phyloP scores from a whole-genome alignment of 345 rosid species.

The Reutealis trisperma region DNA sequence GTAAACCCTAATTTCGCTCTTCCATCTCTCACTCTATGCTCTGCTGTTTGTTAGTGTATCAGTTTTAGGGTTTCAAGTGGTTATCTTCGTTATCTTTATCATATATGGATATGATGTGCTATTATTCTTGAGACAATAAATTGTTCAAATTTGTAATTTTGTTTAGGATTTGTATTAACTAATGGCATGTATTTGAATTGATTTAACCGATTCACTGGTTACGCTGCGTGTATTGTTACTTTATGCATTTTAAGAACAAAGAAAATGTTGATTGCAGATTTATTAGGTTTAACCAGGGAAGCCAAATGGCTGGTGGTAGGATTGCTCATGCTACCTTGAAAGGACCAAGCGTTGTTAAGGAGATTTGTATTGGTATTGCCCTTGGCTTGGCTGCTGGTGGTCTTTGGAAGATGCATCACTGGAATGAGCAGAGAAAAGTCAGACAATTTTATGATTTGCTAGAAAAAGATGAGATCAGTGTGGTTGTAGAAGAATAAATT shows the following conservation, averaged over 20 bases:
- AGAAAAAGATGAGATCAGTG: conserved; percentile 91
- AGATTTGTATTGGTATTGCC: conserved; percentile 56
- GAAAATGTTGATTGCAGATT: conserved; percentile 20
- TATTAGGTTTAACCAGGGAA: conserved; percentile 13
- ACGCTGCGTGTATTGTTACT: no score
- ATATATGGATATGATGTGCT: no score
- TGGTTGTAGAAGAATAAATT: conserved; percentile 69
- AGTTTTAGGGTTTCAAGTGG: background rate
- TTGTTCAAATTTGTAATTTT: background rate
- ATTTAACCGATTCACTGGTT: background rate
- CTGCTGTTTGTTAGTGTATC: background rate
- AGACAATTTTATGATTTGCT: conserved; percentile 88
- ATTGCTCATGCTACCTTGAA: conserved; percentile 87
- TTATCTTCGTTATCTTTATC: no score
- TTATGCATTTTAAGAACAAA: background rate
- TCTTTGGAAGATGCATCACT: conserved; percentile 97
- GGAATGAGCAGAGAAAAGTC: conserved; percentile 92
- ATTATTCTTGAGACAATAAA: background rate
- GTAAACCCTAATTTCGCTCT: conserved; percentile 25
- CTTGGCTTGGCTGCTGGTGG: conserved; percentile 81
- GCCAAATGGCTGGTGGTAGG: conserved; percentile 66
- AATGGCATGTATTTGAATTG: background rate
- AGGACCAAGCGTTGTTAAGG: conserved; percentile 93
- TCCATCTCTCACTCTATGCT: background rate
- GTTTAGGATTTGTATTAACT: background rate